These are phyloP conservation scores for Neurospora intermedia DNA, from an alignment of 495 filamentous ascomycete genomes.

Conservation along the genomic window DNA sequence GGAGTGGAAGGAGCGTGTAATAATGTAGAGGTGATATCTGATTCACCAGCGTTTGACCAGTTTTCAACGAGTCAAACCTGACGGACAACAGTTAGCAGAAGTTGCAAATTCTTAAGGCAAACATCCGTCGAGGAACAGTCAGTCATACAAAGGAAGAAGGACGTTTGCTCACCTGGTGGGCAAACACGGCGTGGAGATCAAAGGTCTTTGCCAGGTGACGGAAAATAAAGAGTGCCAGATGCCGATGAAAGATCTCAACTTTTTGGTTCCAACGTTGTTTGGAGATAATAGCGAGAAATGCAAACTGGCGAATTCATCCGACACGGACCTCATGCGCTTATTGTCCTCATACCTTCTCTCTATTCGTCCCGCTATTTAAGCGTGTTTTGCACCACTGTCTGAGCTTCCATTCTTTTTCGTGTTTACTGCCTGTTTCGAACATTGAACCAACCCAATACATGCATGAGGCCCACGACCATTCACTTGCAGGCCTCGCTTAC, in stretches of 20 bases:
- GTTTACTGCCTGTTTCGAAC: neutral
- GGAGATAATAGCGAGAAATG: rapidly evolving
- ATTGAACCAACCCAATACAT: neutral
- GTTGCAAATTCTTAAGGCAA: neutral
- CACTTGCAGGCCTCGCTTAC: neutral
- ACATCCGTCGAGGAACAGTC: neutral
- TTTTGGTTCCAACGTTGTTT: neutral
- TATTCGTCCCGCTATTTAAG: neutral
- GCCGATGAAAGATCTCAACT: neutral
- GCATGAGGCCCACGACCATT: neutral
- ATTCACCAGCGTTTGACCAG: neutral
- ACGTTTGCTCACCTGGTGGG: neutral
- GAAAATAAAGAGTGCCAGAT: neutral
- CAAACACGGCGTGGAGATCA: neutral
- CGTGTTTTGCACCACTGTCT: too few relatives aligned
- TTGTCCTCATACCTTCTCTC: neutral
- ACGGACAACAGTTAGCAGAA: neutral
- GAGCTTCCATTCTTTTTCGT: neutral
- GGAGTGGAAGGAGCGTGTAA: neutral
- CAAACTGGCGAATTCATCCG: neutral
- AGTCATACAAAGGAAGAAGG: neutral
- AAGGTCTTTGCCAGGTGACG: neutral
- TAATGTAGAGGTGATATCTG: neutral
- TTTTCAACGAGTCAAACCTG: neutral
- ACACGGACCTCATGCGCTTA: neutral